A percentile compares a stretch with the other conserved stretches of the same genome.
Evolutionary conservation across 768 basidiomycete species (phyloP).

Genomic region (Chalciporus chontae): DNA sequence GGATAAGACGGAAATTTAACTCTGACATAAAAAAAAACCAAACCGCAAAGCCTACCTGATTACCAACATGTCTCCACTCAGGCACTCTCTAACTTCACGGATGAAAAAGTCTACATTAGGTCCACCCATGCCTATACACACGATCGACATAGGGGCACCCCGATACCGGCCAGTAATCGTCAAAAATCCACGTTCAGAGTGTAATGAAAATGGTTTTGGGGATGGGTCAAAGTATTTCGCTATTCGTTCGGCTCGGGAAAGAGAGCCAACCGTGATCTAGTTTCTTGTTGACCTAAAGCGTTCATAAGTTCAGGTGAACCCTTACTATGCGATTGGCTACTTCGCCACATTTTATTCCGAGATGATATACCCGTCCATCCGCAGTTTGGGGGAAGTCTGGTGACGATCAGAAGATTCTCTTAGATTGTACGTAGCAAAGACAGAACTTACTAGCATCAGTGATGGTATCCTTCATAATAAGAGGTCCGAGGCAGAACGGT

Average conservation of each 20-base stretch:
- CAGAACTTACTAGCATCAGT: slow-evolving; percentile 62
- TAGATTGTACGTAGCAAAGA: neutral
- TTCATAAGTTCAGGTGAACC: neutral
- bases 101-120: slow-evolving; percentile 87
- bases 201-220: slow-evolving; percentile 57
- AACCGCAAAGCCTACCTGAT: slow-evolving; percentile 35
- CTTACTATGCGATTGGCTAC: slow-evolving; percentile 77
- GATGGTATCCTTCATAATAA: slow-evolving; percentile 63
- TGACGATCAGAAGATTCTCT: neutral
- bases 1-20: neutral
- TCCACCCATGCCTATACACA: slow-evolving; percentile 82
- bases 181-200: slow-evolving; percentile 73
- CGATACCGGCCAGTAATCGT: slow-evolving; percentile 68
- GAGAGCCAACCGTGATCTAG: slow-evolving; percentile 73
- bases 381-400: slow-evolving; percentile 74
- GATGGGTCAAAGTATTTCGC: slow-evolving; percentile 58
- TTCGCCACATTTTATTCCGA: slow-evolving; percentile 71
- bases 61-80: slow-evolving; percentile 57
- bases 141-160: slow-evolving; percentile 61
- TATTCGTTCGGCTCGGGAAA: slow-evolving; percentile 60
- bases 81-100: slow-evolving; percentile 72
- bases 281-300: neutral
- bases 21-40: neutral
- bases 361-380: slow-evolving; percentile 75
- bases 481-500: neutral